A percentile compares a stretch with the other conserved stretches of the same genome.
Conservation (phyloP, 169 alveolate species). For the Neospora caninum region DNA sequence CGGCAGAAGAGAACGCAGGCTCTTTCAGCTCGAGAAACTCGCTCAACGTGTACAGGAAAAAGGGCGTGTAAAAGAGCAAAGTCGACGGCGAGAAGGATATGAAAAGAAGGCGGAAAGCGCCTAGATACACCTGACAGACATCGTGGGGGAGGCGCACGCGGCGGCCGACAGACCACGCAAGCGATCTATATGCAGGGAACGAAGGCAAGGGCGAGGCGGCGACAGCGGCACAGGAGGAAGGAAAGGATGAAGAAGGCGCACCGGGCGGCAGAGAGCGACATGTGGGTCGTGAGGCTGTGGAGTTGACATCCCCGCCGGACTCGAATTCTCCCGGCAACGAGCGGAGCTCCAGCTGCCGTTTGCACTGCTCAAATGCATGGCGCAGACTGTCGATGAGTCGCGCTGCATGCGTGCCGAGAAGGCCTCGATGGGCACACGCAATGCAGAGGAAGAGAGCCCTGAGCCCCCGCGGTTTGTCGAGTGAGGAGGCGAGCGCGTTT, state of each 20-base stretch:
- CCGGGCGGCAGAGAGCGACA: neutral
- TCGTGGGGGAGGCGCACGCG: neutral
- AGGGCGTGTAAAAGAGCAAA: constrained; percentile 21
- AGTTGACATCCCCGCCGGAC: too few species aligned
- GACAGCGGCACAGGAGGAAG: neutral
- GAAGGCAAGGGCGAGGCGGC: neutral
- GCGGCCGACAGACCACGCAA: neutral
- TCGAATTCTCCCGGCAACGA: neutral
- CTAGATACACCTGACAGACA: neutral
- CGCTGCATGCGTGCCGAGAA: constrained; percentile 35
- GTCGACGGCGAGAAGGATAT: constrained; percentile 17
- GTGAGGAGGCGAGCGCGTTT: neutral
- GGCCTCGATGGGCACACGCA: neutral
- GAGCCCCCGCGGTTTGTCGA: neutral
- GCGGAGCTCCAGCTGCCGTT: neutral
- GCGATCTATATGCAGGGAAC: neutral
- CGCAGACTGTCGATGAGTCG: constrained; percentile 11
- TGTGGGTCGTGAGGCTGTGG: too few species aligned
- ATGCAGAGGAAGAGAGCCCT: neutral
- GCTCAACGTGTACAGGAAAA: neutral
- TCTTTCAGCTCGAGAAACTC: neutral
- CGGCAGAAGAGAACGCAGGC: too few species aligned
- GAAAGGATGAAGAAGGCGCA: neutral
- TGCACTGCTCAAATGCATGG: constrained; percentile 6
- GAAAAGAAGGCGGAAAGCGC: neutral